Percentiles rank a stretch among this genome's conserved stretches.
Evolutionary conservation across 2,329 filamentous ascomycete species (phyloP).

Genomic region (Colletotrichum coccodes): DNA sequence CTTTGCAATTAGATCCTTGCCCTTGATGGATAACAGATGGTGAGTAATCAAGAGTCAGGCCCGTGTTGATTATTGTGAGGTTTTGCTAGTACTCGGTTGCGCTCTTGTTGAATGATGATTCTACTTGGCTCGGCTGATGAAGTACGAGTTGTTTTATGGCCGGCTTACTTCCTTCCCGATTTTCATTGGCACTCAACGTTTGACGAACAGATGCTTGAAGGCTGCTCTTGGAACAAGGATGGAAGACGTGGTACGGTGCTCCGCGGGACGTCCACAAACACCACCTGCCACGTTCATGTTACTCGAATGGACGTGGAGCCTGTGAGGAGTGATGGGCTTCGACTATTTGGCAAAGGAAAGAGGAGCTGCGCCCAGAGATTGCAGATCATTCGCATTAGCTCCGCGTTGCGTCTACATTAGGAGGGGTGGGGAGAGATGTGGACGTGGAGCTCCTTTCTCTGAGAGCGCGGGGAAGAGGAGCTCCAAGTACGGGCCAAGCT

Average conservation of each 20-base stretch:
- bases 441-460: constrained; percentile 20
- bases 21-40: too few species aligned
- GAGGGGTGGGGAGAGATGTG: constrained; percentile 2
- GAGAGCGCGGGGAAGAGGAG: constrained; percentile 4
- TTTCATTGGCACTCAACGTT: not conserved
- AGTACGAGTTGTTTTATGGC: not conserved
- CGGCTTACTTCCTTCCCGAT: not conserved
- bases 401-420: not conserved
- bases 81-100: not conserved
- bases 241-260: constrained; percentile 5
- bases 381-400: not conserved
- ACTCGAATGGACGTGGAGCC: not conserved
- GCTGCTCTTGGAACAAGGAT: not conserved
- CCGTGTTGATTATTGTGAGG: not conserved
- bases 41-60: not conserved
- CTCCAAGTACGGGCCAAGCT: not conserved
- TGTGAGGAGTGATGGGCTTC: not conserved
- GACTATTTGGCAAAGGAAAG: not conserved
- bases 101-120: not conserved
- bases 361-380: not conserved
- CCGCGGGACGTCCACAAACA: constrained; percentile 19
- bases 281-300: not conserved
- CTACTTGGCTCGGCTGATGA: not conserved
- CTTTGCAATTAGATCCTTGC: too few species aligned
- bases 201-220: not conserved